Percentiles rank a stretch among this genome's conserved stretches.
These are phyloP conservation scores for Oryza glaberrima DNA, from an alignment of 176 grass and related monocot genomes.

Conservation along the genomic window DNA sequence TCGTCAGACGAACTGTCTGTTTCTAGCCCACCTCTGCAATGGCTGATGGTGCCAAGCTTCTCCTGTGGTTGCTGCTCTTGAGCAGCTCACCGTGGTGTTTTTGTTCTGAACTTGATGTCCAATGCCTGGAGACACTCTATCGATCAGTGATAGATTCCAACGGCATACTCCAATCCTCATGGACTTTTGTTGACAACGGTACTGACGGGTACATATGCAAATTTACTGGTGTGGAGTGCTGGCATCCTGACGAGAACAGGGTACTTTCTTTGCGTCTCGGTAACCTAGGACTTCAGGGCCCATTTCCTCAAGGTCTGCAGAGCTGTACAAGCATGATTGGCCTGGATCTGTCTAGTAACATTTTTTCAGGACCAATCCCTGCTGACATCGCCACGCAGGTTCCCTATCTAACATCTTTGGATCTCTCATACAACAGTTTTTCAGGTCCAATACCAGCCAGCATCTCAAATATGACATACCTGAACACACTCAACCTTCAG, in stretches of 20 bases:
- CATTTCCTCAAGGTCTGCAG: neutral
- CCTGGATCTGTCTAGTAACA: neutral
- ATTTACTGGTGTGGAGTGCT: neutral
- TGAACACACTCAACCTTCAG: slow-evolving; percentile 44
- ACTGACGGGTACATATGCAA: neutral
- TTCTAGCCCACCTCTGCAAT: neutral
- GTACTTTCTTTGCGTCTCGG: neutral
- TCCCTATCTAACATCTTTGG: neutral
- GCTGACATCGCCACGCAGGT: neutral
- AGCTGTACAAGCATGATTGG: neutral
- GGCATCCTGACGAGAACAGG: neutral
- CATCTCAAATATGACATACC: neutral
- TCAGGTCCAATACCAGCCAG: neutral
- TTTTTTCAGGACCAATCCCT: neutral
- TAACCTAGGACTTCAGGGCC: neutral
- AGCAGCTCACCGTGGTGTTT: slow-evolving; percentile 2
- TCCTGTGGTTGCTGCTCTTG: slow-evolving; percentile 20
- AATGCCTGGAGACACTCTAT: slow-evolving; percentile 36
- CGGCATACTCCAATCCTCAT: slow-evolving; percentile 27
- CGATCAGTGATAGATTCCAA: slow-evolving; percentile 41
- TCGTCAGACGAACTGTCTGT: neutral
- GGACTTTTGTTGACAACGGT: slow-evolving; percentile 16
- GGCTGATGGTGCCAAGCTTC: neutral
- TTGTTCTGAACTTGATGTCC: slow-evolving; percentile 32
- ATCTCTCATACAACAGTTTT: neutral